A percentile compares a stretch with the other conserved stretches of the same genome.
Conservation (phyloP, 2,329 filamentous ascomycete genomes). For the Phoma sp. region DNA sequence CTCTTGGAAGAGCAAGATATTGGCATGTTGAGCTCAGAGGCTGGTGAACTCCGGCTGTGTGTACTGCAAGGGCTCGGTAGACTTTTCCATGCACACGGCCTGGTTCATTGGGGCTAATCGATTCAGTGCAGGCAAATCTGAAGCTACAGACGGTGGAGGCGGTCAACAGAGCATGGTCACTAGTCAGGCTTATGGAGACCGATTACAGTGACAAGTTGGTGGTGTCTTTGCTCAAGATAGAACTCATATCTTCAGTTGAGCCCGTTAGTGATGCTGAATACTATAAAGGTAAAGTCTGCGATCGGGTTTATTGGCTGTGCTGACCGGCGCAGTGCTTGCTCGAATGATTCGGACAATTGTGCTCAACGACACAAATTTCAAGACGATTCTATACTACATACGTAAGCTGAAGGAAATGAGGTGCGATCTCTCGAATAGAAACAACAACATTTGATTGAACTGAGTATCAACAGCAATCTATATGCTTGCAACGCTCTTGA, state of each 20-base stretch:
- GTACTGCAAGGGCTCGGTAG: constrained; percentile 65
- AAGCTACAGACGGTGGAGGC: constrained; percentile 54
- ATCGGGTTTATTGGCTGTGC: constrained; percentile 1
- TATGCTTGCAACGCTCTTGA: constrained; percentile 61
- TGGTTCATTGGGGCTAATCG: constrained; percentile 10
- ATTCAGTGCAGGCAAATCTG: constrained; percentile 63
- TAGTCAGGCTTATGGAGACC: constrained; percentile 68
- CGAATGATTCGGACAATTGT: constrained; percentile 67
- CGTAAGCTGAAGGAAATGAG: constrained; percentile 62
- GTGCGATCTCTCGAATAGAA: constrained; percentile 17
- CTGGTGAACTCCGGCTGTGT: constrained; percentile 68
- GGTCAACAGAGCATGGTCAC: constrained; percentile 59
- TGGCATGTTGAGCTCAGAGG: constrained; percentile 63
- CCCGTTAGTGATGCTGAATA: constrained; percentile 49
- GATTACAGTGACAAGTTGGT: constrained; percentile 69
- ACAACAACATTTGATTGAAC: not conserved
- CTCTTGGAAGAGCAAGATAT: constrained; percentile 63
- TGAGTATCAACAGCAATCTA: constrained; percentile 36
- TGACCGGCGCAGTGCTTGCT: constrained; percentile 56
- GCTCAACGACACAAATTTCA: constrained; percentile 68
- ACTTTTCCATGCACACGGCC: not conserved
- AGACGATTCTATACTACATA: constrained; percentile 69
- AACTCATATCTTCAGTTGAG: constrained; percentile 62
- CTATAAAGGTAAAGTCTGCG: constrained; percentile 42
- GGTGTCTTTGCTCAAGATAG: constrained; percentile 71